Percentiles rank a stretch among this genome's conserved stretches.
Conservation (phyloP, 1,284 basidiomycete genomes). For the Cystobasidiaceae sp. region DNA sequence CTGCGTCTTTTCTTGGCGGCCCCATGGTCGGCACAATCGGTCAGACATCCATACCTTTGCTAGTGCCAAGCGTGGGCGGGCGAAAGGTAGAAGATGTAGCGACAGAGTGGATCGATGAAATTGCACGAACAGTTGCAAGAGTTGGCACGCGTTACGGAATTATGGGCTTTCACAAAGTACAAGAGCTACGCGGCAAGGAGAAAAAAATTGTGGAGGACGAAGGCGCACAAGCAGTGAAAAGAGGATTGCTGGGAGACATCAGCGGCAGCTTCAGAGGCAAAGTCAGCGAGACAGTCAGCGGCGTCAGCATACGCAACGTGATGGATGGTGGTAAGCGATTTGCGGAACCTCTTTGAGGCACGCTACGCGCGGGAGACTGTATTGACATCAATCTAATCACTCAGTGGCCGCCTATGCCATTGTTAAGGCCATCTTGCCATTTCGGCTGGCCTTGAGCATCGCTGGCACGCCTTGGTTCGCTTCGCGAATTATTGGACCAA, state of each 20-base stretch:
- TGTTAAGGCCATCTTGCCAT: constrained; percentile 22
- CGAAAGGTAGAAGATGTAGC: constrained; percentile 16
- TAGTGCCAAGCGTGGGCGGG: constrained; percentile 23
- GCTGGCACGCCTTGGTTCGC: constrained; percentile 26
- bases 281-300: constrained; percentile 28
- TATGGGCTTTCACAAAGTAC: constrained; percentile 31
- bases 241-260: constrained; percentile 3
- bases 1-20: constrained; percentile 24
- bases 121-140: constrained; percentile 21
- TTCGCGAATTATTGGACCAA: constrained; percentile 12
- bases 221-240: constrained; percentile 7
- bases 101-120: constrained; percentile 27
- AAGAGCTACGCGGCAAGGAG: constrained; percentile 26
- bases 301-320: constrained; percentile 27
- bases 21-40: constrained; percentile 25
- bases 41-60: constrained; percentile 7
- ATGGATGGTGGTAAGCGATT: constrained; percentile 25
- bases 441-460: constrained; percentile 14
- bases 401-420: constrained; percentile 27
- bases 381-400: neutral
- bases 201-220: constrained; percentile 22
- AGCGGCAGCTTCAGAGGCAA: constrained; percentile 9
- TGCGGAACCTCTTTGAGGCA: no score
- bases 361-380: no score
- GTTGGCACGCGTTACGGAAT: constrained; percentile 28